A percentile compares a stretch with the other conserved stretches of the same genome.
These are phyloP conservation scores for Smittium culicis DNA, from an alignment of 371 early-diverging fungal genomes.

Conservation along the genomic window DNA sequence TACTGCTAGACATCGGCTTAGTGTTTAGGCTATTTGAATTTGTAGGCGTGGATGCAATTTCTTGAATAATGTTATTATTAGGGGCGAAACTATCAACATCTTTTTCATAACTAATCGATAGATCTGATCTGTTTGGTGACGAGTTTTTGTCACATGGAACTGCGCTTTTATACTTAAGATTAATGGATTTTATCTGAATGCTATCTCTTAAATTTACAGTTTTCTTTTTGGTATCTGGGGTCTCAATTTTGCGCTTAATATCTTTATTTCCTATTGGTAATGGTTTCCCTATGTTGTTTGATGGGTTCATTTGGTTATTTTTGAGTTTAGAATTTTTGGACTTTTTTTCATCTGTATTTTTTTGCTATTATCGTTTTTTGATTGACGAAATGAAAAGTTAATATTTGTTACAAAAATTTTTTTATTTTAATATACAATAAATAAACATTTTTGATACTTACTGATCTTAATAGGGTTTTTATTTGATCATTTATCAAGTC, in stretches of 20 bases:
- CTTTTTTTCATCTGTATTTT: neutral
- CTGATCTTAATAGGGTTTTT: neutral
- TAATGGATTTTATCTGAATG: neutral
- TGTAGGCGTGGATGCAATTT: neutral
- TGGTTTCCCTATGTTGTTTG: neutral
- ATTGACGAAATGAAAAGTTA: neutral
- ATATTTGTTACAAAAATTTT: neutral
- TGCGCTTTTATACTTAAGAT: too few species aligned
- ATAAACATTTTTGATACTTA: slow-evolving; percentile 1
- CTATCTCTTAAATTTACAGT: neutral
- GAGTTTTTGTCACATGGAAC: neutral
- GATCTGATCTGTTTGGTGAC: neutral
- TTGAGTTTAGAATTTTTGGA: neutral
- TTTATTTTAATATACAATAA: neutral
- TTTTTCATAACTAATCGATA: neutral
- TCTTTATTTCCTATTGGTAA: neutral
- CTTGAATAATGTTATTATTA: neutral
- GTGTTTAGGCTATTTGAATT: neutral
- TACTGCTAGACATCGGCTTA: neutral
- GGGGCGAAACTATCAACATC: neutral
- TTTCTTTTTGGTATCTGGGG: neutral
- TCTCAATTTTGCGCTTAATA: neutral
- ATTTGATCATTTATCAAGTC: neutral
- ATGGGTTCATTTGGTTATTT: too few species aligned
- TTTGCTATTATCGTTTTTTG: neutral